phyloP scores from a whole-genome alignment of 805 yeast species.

The Kodamaea sagamina region DNA sequence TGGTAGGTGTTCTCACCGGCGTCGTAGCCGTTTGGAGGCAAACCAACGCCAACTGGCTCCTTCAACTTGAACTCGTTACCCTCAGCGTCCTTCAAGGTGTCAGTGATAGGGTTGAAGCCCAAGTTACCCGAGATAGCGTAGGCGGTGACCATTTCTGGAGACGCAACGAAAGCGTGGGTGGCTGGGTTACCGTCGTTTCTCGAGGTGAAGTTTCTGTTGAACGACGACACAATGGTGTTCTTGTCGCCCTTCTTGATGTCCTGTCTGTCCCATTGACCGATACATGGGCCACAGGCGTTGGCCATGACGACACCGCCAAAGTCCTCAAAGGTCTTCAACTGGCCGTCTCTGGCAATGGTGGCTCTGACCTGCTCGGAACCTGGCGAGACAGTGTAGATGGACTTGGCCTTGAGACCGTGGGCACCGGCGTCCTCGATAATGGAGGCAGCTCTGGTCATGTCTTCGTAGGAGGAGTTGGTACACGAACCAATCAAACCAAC shows the following conservation, averaged over 20 bases:
- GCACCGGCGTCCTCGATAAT: slow-evolving; percentile 82
- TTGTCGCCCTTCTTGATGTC: slow-evolving; percentile 91
- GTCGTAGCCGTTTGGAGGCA: slow-evolving; percentile 88
- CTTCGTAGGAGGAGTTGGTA: slow-evolving; percentile 97
- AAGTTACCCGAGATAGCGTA: slow-evolving; percentile 95
- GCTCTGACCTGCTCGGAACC: slow-evolving; percentile 99
- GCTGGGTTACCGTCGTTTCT: slow-evolving; percentile 98
- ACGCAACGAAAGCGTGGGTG: slow-evolving; percentile 94
- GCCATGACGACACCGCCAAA: slow-evolving; percentile 93
- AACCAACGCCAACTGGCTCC: slow-evolving; percentile 88
- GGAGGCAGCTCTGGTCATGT: slow-evolving; percentile 95
- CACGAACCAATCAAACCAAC: slow-evolving; percentile 98
- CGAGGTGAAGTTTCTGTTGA: slow-evolving; percentile 97
- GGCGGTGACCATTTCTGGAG: slow-evolving; percentile 95
- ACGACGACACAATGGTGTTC: slow-evolving; percentile 95
- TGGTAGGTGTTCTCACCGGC: slow-evolving; percentile 94
- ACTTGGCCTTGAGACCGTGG: slow-evolving; percentile 86
- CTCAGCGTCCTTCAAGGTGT: slow-evolving; percentile 79
- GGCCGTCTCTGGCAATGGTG: slow-evolving; percentile 93
- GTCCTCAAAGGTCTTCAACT: slow-evolving; percentile 73
- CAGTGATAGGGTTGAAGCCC: slow-evolving; percentile 94
- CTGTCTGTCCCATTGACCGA: slow-evolving; percentile 98
- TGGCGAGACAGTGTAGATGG: slow-evolving; percentile 90
- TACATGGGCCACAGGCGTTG: slow-evolving; percentile 99
- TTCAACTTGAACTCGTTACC: slow-evolving; percentile 88